These are phyloP conservation scores for Backusella australiensis DNA, from an alignment of 192 early-diverging fungal genomes.

Conservation along the genomic window DNA sequence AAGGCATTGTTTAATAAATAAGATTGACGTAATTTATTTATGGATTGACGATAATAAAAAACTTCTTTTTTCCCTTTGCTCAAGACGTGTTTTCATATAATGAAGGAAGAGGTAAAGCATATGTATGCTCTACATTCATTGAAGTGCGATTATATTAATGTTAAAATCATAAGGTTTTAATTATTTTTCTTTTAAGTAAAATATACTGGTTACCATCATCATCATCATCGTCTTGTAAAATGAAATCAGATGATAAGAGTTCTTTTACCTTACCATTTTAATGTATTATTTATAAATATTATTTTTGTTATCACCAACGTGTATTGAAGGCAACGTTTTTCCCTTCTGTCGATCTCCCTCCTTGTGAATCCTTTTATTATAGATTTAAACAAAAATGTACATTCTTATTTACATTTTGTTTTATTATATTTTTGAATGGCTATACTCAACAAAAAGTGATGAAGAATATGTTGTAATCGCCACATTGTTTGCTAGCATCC, in stretches of 20 bases:
- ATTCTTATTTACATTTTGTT: background rate
- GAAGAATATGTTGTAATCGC: background rate
- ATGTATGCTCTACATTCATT: no score
- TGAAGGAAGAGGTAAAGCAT: no score
- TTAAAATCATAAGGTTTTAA: background rate
- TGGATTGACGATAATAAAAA: background rate
- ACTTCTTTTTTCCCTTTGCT: background rate
- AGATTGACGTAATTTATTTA: conserved; percentile 2
- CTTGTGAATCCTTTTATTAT: no score
- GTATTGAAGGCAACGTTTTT: background rate
- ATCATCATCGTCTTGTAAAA: background rate
- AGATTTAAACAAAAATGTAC: background rate
- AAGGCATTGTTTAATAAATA: background rate
- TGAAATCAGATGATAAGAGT: background rate
- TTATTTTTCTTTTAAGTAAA: background rate
- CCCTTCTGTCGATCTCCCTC: background rate
- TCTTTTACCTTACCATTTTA: background rate
- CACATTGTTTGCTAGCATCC: background rate
- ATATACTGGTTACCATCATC: no score
- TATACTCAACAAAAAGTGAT: background rate
- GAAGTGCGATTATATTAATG: background rate
- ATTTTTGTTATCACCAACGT: background rate
- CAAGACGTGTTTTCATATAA: no score
- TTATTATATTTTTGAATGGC: background rate
- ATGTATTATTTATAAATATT: background rate